Evolutionary conservation across 495 filamentous ascomycete genomes (phyloP), one percentile per base, ranked within the genome.

Genomic region (Hypoxylon subgilvum): DNA sequence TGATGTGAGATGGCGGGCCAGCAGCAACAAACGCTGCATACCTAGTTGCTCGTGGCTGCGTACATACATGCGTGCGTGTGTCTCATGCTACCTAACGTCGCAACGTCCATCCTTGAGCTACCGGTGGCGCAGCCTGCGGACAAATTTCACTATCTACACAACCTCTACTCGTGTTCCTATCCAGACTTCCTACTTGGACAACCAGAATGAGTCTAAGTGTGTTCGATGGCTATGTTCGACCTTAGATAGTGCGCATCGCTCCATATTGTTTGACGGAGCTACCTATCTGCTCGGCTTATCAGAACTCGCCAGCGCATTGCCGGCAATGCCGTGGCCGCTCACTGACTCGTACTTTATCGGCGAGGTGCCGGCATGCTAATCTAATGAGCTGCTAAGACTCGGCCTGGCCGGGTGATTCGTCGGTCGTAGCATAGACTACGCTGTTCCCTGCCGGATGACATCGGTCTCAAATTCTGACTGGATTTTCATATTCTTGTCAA

Each of bases 141-240:
- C 59, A 30, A 51, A 12, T 43, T 44, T 19, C 40, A 43, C 19
- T 23, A 6, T 18, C 31, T 50, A 19, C 49, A 17, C n/a, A 42
- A 28, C 27, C 38, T 57, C 25, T 46, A 17, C 49, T 42, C 31
- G 43, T 44, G 43, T 34, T 32, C 16, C 16, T 30, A 52, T 52
- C 49, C 40, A 34, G 32, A 38, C n/a, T 34, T 57, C 44, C 48
- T 63, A 49, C 47, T 52, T 56, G 60, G 48, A 53, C 27, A 63
- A 41, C 60, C 60, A 50, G 22, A 9, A 49, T 35, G 38, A 32
- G 30, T 25, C 41, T 17, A 63, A 49, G 18, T 27, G 23, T 27
- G 23, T 57, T 12, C 43, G 60, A 53, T 53, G 42, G 42, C 34
- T 43, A 17, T 57, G 53, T 63, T 63, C 60, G 52, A 63, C 38